These are phyloP conservation scores for Butyriboletus loyo DNA, from an alignment of 768 basidiomycete genomes.

Conservation along the genomic window DNA sequence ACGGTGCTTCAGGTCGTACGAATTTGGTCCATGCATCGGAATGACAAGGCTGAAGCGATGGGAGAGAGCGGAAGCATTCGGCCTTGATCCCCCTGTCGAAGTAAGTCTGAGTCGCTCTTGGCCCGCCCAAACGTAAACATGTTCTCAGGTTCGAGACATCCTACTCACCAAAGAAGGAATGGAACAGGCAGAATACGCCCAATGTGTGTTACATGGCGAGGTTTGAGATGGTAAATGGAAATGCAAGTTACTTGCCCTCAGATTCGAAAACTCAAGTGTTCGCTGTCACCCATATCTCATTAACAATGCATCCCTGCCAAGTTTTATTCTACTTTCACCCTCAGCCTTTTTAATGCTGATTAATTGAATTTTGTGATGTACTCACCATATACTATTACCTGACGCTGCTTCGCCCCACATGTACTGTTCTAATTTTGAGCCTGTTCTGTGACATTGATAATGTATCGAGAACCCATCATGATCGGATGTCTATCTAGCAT, in stretches of 20 bases:
- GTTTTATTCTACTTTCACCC: background rate
- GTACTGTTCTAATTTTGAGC: background rate
- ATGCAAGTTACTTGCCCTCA: background rate
- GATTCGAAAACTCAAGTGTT: background rate
- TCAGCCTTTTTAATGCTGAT: background rate
- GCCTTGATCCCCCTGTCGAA: slow-evolving; percentile 76
- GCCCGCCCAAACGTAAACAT: background rate
- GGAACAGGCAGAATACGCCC: slow-evolving; percentile 48
- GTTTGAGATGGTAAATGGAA: slow-evolving; percentile 21
- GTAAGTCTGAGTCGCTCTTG: slow-evolving; percentile 37
- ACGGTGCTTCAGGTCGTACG: slow-evolving; percentile 53
- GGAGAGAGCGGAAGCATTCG: slow-evolving; percentile 78
- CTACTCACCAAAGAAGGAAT: slow-evolving; percentile 65
- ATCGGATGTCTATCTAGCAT: background rate
- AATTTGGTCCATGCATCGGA: slow-evolving; percentile 79
- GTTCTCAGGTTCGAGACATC: slow-evolving; percentile 69
- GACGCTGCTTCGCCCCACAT: background rate
- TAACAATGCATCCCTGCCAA: background rate
- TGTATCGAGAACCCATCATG: background rate
- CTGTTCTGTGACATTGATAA: background rate
- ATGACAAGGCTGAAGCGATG: slow-evolving; percentile 83
- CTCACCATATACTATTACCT: slow-evolving; percentile 1
- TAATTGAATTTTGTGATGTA: background rate
- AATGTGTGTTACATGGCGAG: slow-evolving; percentile 58
- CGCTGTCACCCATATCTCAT: background rate